A percentile compares a stretch with the other conserved stretches of the same genome.
Evolutionary conservation across 2,329 filamentous ascomycete genomes (phyloP).

Genomic region (Furcasterigmium sp.): DNA sequence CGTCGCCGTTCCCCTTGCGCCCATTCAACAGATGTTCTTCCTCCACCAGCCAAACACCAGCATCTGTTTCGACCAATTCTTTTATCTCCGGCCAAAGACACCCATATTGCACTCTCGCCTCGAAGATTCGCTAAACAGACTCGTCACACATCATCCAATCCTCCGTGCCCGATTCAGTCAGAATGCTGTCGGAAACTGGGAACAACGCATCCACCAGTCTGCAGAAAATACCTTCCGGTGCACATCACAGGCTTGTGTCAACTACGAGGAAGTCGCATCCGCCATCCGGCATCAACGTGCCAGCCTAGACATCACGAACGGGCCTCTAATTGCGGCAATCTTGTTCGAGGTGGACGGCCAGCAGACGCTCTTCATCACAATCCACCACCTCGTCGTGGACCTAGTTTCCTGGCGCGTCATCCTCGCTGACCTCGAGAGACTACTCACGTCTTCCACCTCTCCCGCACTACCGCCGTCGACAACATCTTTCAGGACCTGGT

Average conservation of each 20-base stretch:
- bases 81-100: not conserved
- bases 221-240: not conserved
- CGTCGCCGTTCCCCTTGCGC: conserved; percentile 1
- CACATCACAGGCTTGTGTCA: not conserved
- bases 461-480: conserved; percentile 6
- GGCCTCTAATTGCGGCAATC: conserved; percentile 13
- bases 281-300: conserved; percentile 6
- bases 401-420: conserved; percentile 40
- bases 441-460: conserved; percentile 17
- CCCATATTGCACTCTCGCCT: not conserved
- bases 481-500: conserved; percentile 31
- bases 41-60: conserved; percentile 6
- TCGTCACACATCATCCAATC: conserved; percentile 6
- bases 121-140: not conserved
- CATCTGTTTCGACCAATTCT: conserved; percentile 2
- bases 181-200: not conserved
- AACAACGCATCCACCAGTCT: conserved; percentile 1
- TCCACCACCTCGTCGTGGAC: conserved; percentile 34
- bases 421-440: conserved; percentile 34
- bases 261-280: not conserved
- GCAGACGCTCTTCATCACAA: conserved; percentile 22
- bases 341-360: conserved; percentile 11
- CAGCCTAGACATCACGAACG: conserved; percentile 4
- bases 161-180: conserved; percentile 5
- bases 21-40: conserved; percentile 7